A percentile compares a stretch with the other conserved stretches of the same genome.
These are phyloP conservation scores for Lichtheimia hyalospora DNA, from an alignment of 371 early-diverging fungal species.

Conservation along the genomic window DNA sequence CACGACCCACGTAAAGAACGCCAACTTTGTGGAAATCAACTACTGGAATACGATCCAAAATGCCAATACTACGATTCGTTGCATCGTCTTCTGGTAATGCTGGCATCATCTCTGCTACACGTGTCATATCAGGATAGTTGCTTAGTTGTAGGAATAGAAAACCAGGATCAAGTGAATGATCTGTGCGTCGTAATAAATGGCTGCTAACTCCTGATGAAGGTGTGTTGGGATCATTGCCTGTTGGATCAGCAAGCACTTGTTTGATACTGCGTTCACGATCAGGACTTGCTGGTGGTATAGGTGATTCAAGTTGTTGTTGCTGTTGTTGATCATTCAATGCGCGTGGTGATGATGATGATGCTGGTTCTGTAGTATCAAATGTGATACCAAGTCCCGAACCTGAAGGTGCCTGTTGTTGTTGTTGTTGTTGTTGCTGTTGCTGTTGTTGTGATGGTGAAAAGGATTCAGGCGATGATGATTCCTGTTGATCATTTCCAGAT, in stretches of 20 bases:
- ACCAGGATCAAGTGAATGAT: slow-evolving; percentile 60
- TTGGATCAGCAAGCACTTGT: slow-evolving; percentile 31
- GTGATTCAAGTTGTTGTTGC: background rate
- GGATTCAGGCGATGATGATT: background rate
- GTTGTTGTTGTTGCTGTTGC: background rate
- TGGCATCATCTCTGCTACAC: slow-evolving; percentile 56
- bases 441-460: background rate
- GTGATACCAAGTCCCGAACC: slow-evolving; percentile 28
- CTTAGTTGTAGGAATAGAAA: slow-evolving; percentile 65
- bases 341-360: background rate
- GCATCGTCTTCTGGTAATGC: slow-evolving; percentile 79
- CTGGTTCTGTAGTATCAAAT: slow-evolving; percentile 5
- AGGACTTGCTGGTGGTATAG: background rate
- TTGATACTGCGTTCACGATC: slow-evolving; percentile 13
- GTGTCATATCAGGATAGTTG: slow-evolving; percentile 71
- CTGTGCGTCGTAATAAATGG: slow-evolving; percentile 36
- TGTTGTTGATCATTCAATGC: background rate
- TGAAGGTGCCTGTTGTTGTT: background rate
- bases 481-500: background rate
- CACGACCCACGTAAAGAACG: slow-evolving; percentile 86
- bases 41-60: slow-evolving; percentile 86
- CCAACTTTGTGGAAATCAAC: slow-evolving; percentile 96
- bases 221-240: background rate
- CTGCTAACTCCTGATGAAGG: background rate
- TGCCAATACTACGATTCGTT: slow-evolving; percentile 71